These are phyloP conservation scores for Pleurotus giganteus DNA, from an alignment of 768 basidiomycete species.

Conservation along the genomic window DNA sequence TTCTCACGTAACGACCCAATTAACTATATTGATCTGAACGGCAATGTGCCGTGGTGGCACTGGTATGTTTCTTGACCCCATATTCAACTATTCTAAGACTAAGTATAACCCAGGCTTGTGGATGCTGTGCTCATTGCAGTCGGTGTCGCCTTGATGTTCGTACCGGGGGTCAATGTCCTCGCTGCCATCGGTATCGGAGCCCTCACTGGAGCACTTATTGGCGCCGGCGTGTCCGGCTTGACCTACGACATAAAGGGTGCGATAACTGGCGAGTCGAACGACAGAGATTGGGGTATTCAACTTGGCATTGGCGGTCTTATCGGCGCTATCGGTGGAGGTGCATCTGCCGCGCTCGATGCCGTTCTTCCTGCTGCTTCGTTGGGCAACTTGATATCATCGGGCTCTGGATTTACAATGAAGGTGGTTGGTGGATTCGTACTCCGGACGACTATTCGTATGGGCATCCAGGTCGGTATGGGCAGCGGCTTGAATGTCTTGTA, in stretches of 20 bases:
- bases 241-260: not conserved
- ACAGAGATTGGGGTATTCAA: conserved; percentile 9
- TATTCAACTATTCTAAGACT: not conserved
- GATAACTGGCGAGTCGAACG: not conserved
- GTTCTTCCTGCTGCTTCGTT: conserved; percentile 3
- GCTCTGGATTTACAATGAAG: too few species aligned
- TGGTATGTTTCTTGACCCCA: not conserved
- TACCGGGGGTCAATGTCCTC: conserved; percentile 1
- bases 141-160: not conserved
- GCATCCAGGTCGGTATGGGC: not conserved
- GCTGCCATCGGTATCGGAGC: not conserved
- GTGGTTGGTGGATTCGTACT: not conserved
- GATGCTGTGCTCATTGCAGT: not conserved
- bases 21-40: conserved; percentile 9
- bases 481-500: conserved; percentile 1
- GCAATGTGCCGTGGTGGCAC: conserved; percentile 11
- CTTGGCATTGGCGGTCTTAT: conserved; percentile 3
- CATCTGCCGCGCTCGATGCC: not conserved
- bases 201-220: not conserved
- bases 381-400: not conserved
- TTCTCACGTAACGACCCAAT: conserved; percentile 10
- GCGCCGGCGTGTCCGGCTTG: conserved; percentile 1
- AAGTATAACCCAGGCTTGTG: not conserved
- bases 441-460: not conserved
- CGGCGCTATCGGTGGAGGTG: conserved; percentile 5